Percentiles rank a stretch among this genome's conserved stretches.
phyloP scores from a whole-genome alignment of 768 basidiomycete species.

The Jaapia argillacea region DNA sequence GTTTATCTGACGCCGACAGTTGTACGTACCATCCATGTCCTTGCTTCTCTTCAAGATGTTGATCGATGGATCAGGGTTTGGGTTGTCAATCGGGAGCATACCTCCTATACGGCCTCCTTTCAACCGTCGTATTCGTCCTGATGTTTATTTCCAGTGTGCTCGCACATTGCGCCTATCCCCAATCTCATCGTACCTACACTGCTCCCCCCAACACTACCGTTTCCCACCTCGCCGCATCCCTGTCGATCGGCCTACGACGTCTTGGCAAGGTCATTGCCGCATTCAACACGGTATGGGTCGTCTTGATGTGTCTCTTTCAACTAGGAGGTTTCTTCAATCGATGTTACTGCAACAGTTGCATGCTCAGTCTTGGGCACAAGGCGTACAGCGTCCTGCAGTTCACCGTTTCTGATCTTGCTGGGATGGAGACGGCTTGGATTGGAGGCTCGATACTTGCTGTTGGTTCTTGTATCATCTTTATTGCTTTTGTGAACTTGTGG shows the following conservation, averaged over 20 bases:
- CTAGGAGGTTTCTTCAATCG: slow-evolving; percentile 15
- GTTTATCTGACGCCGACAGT: slow-evolving; percentile 21
- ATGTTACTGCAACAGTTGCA: slow-evolving; percentile 22
- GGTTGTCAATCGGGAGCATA: slow-evolving; percentile 25
- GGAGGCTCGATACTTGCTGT: neutral
- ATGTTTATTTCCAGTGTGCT: slow-evolving; percentile 19
- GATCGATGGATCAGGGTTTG: slow-evolving; percentile 14
- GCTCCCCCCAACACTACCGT: no score
- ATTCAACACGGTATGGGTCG: slow-evolving; percentile 16
- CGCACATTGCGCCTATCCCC: neutral
- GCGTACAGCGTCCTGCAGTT: neutral
- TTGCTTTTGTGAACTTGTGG: neutral
- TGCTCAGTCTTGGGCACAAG: slow-evolving; percentile 2
- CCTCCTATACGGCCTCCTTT: slow-evolving; percentile 17
- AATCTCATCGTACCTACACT: no score
- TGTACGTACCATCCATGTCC: slow-evolving; percentile 9
- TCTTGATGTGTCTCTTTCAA: slow-evolving; percentile 20
- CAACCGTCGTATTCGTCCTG: slow-evolving; percentile 20
- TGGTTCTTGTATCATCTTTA: neutral
- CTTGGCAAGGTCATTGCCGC: slow-evolving; percentile 18
- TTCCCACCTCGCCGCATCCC: neutral
- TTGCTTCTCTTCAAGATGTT: neutral
- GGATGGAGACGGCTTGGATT: neutral
- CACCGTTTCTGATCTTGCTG: neutral
- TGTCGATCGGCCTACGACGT: neutral